Evolutionary conservation across 1,284 basidiomycete species (phyloP).

Genomic region (Cryptococcus sp.): DNA sequence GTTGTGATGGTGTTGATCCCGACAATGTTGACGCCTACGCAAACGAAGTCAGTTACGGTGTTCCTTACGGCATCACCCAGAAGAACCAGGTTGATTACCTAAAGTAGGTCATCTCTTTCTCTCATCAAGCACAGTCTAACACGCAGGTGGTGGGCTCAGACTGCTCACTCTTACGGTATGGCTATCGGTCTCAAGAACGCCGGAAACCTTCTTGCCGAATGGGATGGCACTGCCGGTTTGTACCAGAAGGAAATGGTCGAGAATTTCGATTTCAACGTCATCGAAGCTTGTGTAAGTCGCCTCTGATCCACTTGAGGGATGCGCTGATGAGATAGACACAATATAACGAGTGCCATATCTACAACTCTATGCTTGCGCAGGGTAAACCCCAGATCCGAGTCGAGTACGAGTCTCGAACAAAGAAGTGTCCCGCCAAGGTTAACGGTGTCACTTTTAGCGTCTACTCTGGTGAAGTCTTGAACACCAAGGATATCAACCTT

Average conservation of each 20-base stretch:
- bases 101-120: slow-evolving; percentile 5
- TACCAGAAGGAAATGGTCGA: slow-evolving; percentile 6
- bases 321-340: slow-evolving; percentile 7
- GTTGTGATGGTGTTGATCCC: slow-evolving; percentile 46
- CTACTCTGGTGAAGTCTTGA: slow-evolving; percentile 12
- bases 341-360: slow-evolving; percentile 26
- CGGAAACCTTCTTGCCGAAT: slow-evolving; percentile 19
- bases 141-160: slow-evolving; percentile 15
- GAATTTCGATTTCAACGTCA: slow-evolving; percentile 23
- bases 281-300: slow-evolving; percentile 27
- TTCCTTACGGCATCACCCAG: slow-evolving; percentile 19
- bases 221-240: slow-evolving; percentile 5
- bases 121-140: neutral
- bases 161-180: slow-evolving; percentile 16
- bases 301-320: neutral
- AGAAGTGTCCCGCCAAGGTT: slow-evolving; percentile 11
- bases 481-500: slow-evolving; percentile 18
- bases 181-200: slow-evolving; percentile 40
- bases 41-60: slow-evolving; percentile 14
- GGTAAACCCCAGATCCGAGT: slow-evolving; percentile 32
- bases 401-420: slow-evolving; percentile 21
- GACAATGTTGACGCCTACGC: slow-evolving; percentile 42
- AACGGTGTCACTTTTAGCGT: slow-evolving; percentile 12
- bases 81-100: slow-evolving; percentile 34
- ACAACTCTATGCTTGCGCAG: slow-evolving; percentile 19